These are phyloP conservation scores for Clitopilus passeckerianus DNA, from an alignment of 768 basidiomycete species.

Conservation along the genomic window DNA sequence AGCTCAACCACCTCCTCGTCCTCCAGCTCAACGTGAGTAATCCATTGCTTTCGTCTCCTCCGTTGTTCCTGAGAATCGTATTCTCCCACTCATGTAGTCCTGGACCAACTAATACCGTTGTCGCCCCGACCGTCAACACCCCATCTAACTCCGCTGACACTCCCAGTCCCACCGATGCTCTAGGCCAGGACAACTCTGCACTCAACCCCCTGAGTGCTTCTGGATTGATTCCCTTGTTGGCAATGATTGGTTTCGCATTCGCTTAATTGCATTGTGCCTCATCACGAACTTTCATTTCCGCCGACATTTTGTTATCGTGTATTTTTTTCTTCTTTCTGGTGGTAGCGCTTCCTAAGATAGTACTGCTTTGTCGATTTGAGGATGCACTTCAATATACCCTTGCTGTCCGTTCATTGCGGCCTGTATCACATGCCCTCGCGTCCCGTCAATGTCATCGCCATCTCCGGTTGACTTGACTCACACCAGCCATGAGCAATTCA, in stretches of 20 bases:
- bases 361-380: background rate
- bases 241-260: conserved; percentile 14
- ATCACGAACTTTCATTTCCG: background rate
- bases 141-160: conserved; percentile 9
- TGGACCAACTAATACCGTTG: conserved; percentile 5
- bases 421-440: background rate
- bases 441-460: background rate
- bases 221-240: conserved; percentile 21
- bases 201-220: conserved; percentile 9
- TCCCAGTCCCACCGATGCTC: conserved; percentile 12
- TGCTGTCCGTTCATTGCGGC: background rate
- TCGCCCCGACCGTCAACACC: conserved; percentile 5
- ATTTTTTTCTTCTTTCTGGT: background rate
- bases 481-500: conserved; percentile 24
- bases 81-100: background rate
- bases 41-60: background rate
- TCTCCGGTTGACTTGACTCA: background rate
- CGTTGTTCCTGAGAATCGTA: conserved; percentile 1
- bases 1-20: conserved; percentile 9
- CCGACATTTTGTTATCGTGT: background rate
- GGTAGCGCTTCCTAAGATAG: background rate
- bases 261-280: conserved; percentile 4
- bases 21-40: conserved; percentile 16
- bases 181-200: conserved; percentile 16
- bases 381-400: background rate